Base-by-base conservation (phyloP, 2,329 filamentous ascomycete genomes). In the Sporothrix globosa region DNA sequence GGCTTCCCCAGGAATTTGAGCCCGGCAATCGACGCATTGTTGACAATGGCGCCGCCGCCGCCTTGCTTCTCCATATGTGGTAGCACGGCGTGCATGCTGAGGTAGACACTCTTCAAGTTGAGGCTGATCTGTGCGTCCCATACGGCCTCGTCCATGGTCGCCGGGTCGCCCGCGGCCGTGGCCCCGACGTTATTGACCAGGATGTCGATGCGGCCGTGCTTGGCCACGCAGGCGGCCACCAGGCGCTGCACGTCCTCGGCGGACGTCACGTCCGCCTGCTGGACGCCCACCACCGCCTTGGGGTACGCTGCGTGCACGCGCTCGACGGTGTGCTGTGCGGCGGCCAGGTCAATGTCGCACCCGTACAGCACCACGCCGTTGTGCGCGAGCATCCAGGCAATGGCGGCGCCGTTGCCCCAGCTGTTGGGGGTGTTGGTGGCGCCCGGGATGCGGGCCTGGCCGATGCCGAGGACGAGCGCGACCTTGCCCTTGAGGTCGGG, bases 111-210 rank as follows among this genome's bases (percentile, higher is more conserved):
- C 71, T 85, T 85, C 39, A 85, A 75, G 71, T 85, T 85, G 44
- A 84, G 74, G 46, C 82, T 79, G 30, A 82, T 78, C 73, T 85
- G 83, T 5, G 74, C 68, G 73, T 84, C 80, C 83, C 82, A 85
- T 0, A 78, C 73, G 13, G 79, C 78, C 72, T 85, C 82, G 1
- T 70, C 66, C 77, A 85, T 80, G 1, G 74, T 74, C 0, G 79
- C 83, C 4, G 83, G 82, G 53, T 80, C 79, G 0, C 80, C 68
- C 3, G 68, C 17, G 21, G 60, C 89, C 7, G 82, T 82, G 24
- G 90, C 80, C 0, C 89, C 89, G 2, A 91, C 89, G 70, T 87
- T 88, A 75, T 91, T 91, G 48, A 91, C 80, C 0, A 91, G 78
- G 52, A 91, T 87, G 74, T 91, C 87, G 2, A 91, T 73, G 2